These are phyloP conservation scores for Coniochaeta ligniaria DNA, from an alignment of 2,329 filamentous ascomycete genomes.

Conservation along the genomic window DNA sequence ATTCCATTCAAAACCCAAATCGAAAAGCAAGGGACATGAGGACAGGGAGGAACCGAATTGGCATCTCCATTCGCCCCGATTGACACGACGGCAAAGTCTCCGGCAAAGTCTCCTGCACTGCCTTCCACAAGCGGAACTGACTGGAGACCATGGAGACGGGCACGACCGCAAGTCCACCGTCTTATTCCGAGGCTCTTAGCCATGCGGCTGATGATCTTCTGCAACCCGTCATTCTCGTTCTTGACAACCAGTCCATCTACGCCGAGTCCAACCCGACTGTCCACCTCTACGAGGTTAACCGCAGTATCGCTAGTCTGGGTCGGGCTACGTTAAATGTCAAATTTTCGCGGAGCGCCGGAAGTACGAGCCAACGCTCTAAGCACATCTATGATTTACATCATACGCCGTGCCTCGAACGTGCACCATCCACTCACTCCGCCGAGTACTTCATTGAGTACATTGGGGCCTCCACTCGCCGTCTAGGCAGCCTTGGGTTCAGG, in stretches of 20 bases:
- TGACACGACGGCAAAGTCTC: no score
- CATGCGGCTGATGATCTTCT: background rate
- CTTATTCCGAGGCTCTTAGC: background rate
- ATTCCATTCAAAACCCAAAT: no score
- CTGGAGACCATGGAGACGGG: background rate
- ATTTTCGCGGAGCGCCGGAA: background rate
- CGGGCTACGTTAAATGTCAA: background rate
- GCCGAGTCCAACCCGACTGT: background rate
- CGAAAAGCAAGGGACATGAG: no score
- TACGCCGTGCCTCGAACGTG: background rate
- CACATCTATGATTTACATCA: background rate
- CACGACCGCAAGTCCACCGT: background rate
- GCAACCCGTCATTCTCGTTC: background rate
- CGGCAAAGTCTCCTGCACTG: no score
- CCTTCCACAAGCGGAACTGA: no score
- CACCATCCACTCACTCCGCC: background rate
- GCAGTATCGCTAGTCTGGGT: background rate
- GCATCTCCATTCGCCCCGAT: no score
- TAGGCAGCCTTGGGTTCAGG: background rate
- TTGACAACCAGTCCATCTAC: background rate
- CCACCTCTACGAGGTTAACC: background rate
- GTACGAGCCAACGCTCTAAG: background rate
- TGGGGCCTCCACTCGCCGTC: background rate
- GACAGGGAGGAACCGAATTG: no score
- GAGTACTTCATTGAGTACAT: background rate